Evolutionary conservation across 768 basidiomycete genomes (phyloP).

Genomic region (Mycena polygramma): DNA sequence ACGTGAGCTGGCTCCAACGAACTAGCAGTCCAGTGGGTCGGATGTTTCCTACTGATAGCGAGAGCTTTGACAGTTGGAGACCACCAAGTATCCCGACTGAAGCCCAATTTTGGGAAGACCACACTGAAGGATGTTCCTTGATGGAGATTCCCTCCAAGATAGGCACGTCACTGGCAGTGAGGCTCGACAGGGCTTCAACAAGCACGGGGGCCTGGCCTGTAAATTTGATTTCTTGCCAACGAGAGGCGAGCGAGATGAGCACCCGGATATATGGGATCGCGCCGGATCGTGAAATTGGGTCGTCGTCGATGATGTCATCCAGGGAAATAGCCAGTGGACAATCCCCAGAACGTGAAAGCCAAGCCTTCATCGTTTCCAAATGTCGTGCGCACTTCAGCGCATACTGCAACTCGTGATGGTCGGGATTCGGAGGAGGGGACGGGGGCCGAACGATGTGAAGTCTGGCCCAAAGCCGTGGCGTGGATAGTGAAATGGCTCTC

Average conservation of each 20-base stretch:
- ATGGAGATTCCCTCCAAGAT: neutral
- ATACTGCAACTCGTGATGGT: neutral
- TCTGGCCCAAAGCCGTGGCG: conserved; percentile 22
- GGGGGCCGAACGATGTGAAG: conserved; percentile 29
- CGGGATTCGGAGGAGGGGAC: neutral
- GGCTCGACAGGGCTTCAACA: neutral
- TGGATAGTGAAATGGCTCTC: conserved; percentile 24
- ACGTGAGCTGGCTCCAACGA: conserved; percentile 6
- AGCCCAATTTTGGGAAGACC: neutral
- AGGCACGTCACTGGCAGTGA: neutral
- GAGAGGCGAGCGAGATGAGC: conserved; percentile 9
- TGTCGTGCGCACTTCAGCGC: neutral
- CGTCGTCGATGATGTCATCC: neutral
- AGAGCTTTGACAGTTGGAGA: neutral
- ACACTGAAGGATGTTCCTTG: neutral
- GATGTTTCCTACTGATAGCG: neutral
- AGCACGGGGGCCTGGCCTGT: neutral
- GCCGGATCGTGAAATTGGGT: neutral
- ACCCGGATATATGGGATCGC: neutral
- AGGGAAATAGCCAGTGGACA: conserved; percentile 21
- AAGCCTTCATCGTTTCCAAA: neutral
- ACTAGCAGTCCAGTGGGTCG: neutral
- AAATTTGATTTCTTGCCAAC: conserved; percentile 5
- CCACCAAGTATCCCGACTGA: neutral
- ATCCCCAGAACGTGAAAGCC: conserved; percentile 1